These are phyloP conservation scores for Fusarium sulawesiense DNA, from an alignment of 2,329 filamentous ascomycete species.

Conservation along the genomic window DNA sequence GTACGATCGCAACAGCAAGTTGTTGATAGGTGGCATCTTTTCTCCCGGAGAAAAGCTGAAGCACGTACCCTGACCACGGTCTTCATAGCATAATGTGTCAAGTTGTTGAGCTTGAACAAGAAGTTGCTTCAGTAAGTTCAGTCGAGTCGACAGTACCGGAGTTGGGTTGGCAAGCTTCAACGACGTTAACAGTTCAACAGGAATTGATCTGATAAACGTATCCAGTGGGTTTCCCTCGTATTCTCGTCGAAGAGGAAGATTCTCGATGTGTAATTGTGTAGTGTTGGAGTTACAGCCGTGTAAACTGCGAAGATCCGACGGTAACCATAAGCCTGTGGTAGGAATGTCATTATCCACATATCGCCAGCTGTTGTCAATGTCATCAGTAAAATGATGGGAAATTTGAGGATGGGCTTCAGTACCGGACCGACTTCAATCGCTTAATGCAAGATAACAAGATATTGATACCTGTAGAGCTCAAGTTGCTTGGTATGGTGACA, in stretches of 20 bases:
- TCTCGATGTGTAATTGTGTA: conserved; percentile 55
- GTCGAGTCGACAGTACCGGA: conserved; percentile 55
- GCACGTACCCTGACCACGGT: conserved; percentile 58
- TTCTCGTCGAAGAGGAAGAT: conserved; percentile 54
- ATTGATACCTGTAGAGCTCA: conserved; percentile 53
- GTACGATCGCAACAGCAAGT: conserved; percentile 59
- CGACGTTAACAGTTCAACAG: conserved; percentile 54
- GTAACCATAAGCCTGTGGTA: conserved; percentile 49
- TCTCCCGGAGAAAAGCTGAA: conserved; percentile 56
- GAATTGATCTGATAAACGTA: conserved; percentile 54
- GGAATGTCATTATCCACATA: conserved; percentile 50
- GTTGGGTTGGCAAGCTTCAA: conserved; percentile 55
- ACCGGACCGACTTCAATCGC: conserved; percentile 56
- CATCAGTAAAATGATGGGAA: conserved; percentile 20
- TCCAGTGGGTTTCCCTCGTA: conserved; percentile 51
- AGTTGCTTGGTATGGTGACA: conserved; percentile 54
- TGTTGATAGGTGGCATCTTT: conserved; percentile 56
- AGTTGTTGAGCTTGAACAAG: conserved; percentile 53
- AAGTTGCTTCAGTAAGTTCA: conserved; percentile 57
- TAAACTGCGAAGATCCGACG: conserved; percentile 53
- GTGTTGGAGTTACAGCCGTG: conserved; percentile 45
- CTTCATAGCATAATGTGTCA: conserved; percentile 56
- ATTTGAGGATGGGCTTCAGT: conserved; percentile 21
- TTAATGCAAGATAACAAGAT: conserved; percentile 51
- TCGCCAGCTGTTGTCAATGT: conserved; percentile 50